A percentile compares a stretch with the other conserved stretches of the same genome.
Evolutionary conservation across 225 moss, liverwort and hornwort species (phyloP).

Genomic region (Bryoerythrophyllum caledonicum): DNA sequence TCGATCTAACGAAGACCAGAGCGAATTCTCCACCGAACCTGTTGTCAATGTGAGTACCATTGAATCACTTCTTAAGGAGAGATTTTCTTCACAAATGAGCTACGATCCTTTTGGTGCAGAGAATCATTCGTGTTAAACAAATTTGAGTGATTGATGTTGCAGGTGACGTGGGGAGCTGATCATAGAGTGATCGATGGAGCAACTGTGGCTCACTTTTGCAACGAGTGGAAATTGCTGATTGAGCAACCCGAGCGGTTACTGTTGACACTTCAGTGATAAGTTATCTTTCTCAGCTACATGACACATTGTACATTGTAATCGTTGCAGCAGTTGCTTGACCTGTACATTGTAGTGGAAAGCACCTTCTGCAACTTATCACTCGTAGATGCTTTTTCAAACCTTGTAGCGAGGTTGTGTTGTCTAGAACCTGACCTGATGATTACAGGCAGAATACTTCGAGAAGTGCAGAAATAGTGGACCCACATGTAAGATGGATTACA

Average conservation of each 20-base stretch:
- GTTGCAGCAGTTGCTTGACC: constrained; percentile 36
- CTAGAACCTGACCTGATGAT: background rate
- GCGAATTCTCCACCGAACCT: constrained; percentile 32
- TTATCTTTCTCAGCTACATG: background rate
- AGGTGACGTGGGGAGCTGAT: constrained; percentile 99
- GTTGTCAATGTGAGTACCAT: constrained; percentile 54
- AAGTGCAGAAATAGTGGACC: background rate
- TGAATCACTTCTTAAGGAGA: background rate
- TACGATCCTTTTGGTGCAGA: background rate
- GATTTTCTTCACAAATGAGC: background rate
- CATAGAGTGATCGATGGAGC: constrained; percentile 96
- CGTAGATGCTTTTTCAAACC: background rate
- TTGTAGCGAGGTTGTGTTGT: background rate
- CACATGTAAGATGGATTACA: background rate
- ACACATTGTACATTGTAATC: constrained; percentile 6
- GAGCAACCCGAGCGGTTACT: constrained; percentile 78
- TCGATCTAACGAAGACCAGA: constrained; percentile 35
- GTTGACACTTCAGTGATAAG: constrained; percentile 38
- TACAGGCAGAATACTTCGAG: background rate
- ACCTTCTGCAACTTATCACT: background rate
- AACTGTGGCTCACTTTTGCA: constrained; percentile 89
- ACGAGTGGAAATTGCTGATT: constrained; percentile 87
- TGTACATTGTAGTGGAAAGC: constrained; percentile 45
- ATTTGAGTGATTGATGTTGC: background rate
- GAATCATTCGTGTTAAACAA: background rate